Percentiles rank a stretch among this genome's conserved stretches.
Evolutionary conservation across 352 stramenopile genomes (phyloP).

Genomic region (Hyaloperonospora arabidopsidis): DNA sequence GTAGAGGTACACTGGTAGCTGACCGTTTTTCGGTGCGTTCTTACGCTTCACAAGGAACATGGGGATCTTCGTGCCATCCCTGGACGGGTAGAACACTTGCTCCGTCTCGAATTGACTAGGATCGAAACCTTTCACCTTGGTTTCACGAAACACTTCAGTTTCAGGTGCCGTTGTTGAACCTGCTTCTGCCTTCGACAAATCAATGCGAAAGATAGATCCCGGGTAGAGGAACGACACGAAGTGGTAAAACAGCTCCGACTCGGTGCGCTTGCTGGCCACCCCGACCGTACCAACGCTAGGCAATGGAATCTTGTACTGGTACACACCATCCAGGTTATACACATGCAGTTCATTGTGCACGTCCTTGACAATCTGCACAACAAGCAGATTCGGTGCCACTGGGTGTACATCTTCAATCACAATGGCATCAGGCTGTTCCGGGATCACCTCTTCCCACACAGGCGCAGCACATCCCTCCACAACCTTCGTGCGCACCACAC

Average conservation of each 20-base stretch:
- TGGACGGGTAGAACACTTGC: slow-evolving; percentile 85
- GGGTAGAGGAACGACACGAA: slow-evolving; percentile 85
- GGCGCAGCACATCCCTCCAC: slow-evolving; percentile 15
- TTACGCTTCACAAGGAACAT: slow-evolving; percentile 92
- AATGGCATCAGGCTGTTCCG: slow-evolving; percentile 57
- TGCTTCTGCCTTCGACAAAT: slow-evolving; percentile 31
- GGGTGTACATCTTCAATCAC: slow-evolving; percentile 71
- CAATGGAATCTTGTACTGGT: slow-evolving; percentile 65
- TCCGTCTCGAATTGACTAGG: slow-evolving; percentile 71
- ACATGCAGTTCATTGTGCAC: slow-evolving; percentile 73
- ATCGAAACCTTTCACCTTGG: slow-evolving; percentile 78
- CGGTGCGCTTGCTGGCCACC: slow-evolving; percentile 58
- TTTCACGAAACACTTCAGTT: slow-evolving; percentile 62
- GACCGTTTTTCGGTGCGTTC: slow-evolving; percentile 59
- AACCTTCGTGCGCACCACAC: slow-evolving; percentile 55
- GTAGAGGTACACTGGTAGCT: slow-evolving; percentile 89
- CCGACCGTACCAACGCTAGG: slow-evolving; percentile 62
- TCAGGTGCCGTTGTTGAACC: slow-evolving; percentile 15
- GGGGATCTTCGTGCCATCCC: slow-evolving; percentile 91
- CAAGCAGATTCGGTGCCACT: slow-evolving; percentile 55
- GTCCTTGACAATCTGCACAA: slow-evolving; percentile 78
- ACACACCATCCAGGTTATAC: slow-evolving; percentile 66
- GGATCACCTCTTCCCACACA: slow-evolving; percentile 77
- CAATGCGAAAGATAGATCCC: slow-evolving; percentile 68
- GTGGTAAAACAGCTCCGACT: slow-evolving; percentile 85